Base-by-base conservation (phyloP, 345 rosid genomes). In the Hibiscus trionum region DNA sequence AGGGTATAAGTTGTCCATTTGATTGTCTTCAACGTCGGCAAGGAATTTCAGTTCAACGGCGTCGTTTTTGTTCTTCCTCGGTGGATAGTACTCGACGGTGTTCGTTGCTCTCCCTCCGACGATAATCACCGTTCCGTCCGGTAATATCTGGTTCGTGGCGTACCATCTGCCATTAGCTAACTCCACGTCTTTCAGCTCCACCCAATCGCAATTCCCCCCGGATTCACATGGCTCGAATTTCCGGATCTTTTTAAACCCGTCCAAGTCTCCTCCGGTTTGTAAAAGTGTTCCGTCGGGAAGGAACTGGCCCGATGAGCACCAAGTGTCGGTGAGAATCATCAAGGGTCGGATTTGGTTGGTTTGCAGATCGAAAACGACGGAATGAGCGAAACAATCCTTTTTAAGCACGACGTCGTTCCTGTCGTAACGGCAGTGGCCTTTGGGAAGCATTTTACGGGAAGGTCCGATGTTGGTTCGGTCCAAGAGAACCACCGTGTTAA, bases 391-490 rank as follows among this genome's bases (percentile, higher is more conserved):
- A 80, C 98, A 93, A 62, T 93, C 98, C 27, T 75, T 88, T 72
- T 85, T 87, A 16, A 89, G 75, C 29, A 79, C 44, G 29, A 73
- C 82, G 58, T 88, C 97, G 60, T 73, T 68, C 1, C 77, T 84
- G 77, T 89, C 84, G 56, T 15, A 65, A 8, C 96, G 91, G 77
- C 98, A 93, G 75, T 75, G 88, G 73, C 85, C 85, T 42, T 62
- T 78, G 10, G 72, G 87, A 16, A 89, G 86, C 79, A 80, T 50
- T 74, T 82, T 88, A 42, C 88, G 86, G 0, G 87, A 83, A 0
- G 97, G 97, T 29, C 98, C 98, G 70, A 84, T 90, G 86, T 93
- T 81, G 26, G 98, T 91, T 60, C 97, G 83, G 80, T 93, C 98
- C 17, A 93, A 79, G 74, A 93, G 91, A 61, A 93, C 77, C 37